Conservation (phyloP, 2,329 filamentous ascomycete species). For the Verticillium klebahnii region DNA sequence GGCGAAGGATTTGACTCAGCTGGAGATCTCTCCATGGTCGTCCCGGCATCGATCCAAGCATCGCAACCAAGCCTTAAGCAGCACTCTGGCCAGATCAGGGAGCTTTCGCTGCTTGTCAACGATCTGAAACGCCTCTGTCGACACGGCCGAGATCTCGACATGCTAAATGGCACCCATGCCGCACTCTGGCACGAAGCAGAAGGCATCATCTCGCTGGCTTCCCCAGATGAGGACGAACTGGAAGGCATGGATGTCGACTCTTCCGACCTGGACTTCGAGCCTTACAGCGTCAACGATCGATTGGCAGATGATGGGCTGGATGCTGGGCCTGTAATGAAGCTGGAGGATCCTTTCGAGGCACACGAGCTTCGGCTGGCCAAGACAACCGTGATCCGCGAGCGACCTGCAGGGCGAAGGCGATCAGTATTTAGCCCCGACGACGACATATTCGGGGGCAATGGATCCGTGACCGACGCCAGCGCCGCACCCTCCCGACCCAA, state of each 20-base stretch:
- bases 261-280: conserved; percentile 35
- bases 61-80: conserved; percentile 78
- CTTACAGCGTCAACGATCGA: conserved; percentile 35
- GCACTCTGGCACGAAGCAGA: conserved; percentile 76
- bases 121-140: conserved; percentile 74
- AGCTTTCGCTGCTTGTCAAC: conserved; percentile 76
- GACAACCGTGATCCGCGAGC: conserved; percentile 50
- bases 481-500: conserved; percentile 31
- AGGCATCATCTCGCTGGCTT: conserved; percentile 81
- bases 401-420: conserved; percentile 45
- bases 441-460: conserved; percentile 58
- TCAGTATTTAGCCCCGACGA: conserved; percentile 64
- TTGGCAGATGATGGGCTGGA: conserved; percentile 45
- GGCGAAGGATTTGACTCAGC: conserved; percentile 30
- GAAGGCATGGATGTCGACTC: conserved; percentile 31
- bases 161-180: conserved; percentile 55
- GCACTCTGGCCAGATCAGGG: conserved; percentile 78
- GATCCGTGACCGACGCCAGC: conserved; percentile 31
- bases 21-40: conserved; percentile 53
- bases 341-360: conserved; percentile 36
- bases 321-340: conserved; percentile 35
- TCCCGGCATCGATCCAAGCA: conserved; percentile 75
- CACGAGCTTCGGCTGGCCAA: conserved; percentile 40
- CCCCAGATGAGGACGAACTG: conserved; percentile 57
- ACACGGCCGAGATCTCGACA: conserved; percentile 62